These are phyloP conservation scores for Populus alba DNA, from an alignment of 345 rosid genomes.

Conservation along the genomic window DNA sequence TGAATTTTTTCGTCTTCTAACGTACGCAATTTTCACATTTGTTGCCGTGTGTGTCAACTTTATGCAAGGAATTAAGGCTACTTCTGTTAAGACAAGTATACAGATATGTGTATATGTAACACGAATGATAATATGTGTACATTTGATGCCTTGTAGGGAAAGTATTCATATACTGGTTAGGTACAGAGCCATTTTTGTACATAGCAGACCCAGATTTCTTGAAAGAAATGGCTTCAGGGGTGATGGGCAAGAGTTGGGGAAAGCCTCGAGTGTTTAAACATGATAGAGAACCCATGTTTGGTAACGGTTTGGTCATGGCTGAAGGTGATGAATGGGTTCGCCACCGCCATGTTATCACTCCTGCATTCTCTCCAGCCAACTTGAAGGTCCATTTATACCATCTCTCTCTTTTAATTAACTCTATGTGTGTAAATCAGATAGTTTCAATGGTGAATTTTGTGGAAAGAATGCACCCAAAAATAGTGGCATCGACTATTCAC, in stretches of 20 bases:
- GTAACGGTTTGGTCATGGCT: conserved; percentile 76
- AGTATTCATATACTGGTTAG: conserved; percentile 89
- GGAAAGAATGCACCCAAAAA: neutral
- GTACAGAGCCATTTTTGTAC: conserved; percentile 86
- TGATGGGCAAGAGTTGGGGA: conserved; percentile 94
- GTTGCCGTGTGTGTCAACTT: neutral
- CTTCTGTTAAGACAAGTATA: no score
- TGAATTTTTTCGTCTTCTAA: neutral
- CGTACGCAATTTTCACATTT: neutral
- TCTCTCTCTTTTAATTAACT: conserved; percentile 1
- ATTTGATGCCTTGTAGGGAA: conserved; percentile 51
- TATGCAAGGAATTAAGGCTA: neutral
- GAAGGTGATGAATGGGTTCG: conserved; percentile 93
- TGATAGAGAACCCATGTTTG: conserved; percentile 93
- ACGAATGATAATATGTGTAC: neutral
- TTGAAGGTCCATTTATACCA: conserved; percentile 50
- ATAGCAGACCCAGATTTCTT: conserved; percentile 89
- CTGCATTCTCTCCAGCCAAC: conserved; percentile 76
- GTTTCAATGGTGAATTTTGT: neutral
- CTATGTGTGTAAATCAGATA: neutral
- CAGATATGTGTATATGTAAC: no score
- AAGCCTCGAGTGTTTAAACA: conserved; percentile 75
- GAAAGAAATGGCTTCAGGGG: conserved; percentile 65
- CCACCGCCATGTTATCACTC: conserved; percentile 83
- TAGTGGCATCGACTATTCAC: neutral